These are phyloP conservation scores for Calophaca sinica DNA, from an alignment of 306 rosid genomes.

Conservation along the genomic window DNA sequence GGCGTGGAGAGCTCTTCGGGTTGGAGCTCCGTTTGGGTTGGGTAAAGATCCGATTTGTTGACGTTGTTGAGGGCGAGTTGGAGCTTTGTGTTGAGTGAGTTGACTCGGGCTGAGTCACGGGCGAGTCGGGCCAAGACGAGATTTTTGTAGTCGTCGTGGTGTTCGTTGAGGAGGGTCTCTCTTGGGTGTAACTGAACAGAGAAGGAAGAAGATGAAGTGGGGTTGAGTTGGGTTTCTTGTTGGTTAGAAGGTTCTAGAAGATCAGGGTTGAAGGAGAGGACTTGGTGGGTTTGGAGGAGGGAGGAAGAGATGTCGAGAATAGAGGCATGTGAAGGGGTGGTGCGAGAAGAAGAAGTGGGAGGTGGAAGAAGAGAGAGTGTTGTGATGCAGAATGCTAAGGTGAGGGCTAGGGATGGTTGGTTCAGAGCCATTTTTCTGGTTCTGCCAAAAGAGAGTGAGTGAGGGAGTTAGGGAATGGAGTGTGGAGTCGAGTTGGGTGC, in stretches of 20 bases:
- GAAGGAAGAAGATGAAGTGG: slow-evolving; percentile 47
- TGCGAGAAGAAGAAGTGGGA: slow-evolving; percentile 47
- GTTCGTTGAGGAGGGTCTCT: slow-evolving; percentile 49
- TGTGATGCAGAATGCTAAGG: slow-evolving; percentile 29
- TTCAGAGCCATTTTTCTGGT: slow-evolving; percentile 51
- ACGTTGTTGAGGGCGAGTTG: slow-evolving; percentile 49
- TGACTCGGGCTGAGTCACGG: slow-evolving; percentile 83
- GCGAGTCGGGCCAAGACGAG: slow-evolving; percentile 59
- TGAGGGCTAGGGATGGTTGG: slow-evolving; percentile 11
- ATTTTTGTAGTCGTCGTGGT: slow-evolving; percentile 57
- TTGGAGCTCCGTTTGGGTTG: slow-evolving; percentile 54
- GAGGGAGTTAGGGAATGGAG: slow-evolving; percentile 14
- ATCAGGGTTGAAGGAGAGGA: slow-evolving; percentile 56
- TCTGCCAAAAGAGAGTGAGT: background rate
- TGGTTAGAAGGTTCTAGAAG: slow-evolving; percentile 37
- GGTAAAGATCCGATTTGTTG: slow-evolving; percentile 58
- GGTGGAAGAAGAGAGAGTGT: slow-evolving; percentile 32
- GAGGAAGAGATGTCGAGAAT: slow-evolving; percentile 64
- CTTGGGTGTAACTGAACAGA: slow-evolving; percentile 63
- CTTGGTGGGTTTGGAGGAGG: slow-evolving; percentile 61
- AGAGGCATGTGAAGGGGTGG: slow-evolving; percentile 42
- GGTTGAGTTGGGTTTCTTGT: background rate
- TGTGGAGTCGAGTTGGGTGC: slow-evolving; percentile 14
- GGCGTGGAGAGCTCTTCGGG: slow-evolving; percentile 74
- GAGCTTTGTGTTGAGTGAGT: slow-evolving; percentile 62